phyloP scores from a whole-genome alignment of 139 green algal genomes.

The Chlamydomonas sphaeroides region DNA sequence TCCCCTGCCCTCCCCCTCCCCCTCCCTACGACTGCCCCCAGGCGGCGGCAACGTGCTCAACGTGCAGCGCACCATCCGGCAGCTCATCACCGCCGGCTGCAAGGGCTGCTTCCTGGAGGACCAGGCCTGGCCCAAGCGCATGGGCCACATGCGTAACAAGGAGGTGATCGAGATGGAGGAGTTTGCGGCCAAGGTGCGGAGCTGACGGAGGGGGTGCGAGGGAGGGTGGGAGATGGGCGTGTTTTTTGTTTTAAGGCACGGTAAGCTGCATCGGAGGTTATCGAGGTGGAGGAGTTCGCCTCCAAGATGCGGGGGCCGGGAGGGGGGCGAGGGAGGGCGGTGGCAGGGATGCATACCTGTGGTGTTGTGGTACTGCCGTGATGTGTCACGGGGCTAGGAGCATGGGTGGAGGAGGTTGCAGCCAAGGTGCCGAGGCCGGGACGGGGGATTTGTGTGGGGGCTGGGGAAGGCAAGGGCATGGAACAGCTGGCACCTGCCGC shows the following conservation, averaged over 20 bases:
- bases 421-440: no score
- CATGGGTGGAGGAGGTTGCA: no score
- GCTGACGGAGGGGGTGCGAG: background rate
- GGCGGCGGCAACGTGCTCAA: slow-evolving; percentile 86
- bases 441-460: no score
- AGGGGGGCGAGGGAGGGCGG: background rate
- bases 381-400: no score
- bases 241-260: no score
- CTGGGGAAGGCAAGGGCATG: no score
- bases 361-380: no score
- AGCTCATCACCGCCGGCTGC: slow-evolving; percentile 76
- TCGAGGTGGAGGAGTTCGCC: no score
- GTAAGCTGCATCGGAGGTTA: no score
- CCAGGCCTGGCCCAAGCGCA: slow-evolving; percentile 78
- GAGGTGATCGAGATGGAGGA: slow-evolving; percentile 73
- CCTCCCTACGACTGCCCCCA: slow-evolving; percentile 23
- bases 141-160: slow-evolving; percentile 75
- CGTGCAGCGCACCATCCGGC: slow-evolving; percentile 83
- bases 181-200: slow-evolving; percentile 68
- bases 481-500: no score
- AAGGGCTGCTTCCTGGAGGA: slow-evolving; percentile 86
- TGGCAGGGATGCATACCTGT: no score
- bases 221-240: background rate
- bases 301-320: no score
- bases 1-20: background rate